Evolutionary conservation across 176 grass and related monocot species (phyloP).

Genomic region (Microstegium vimineum): DNA sequence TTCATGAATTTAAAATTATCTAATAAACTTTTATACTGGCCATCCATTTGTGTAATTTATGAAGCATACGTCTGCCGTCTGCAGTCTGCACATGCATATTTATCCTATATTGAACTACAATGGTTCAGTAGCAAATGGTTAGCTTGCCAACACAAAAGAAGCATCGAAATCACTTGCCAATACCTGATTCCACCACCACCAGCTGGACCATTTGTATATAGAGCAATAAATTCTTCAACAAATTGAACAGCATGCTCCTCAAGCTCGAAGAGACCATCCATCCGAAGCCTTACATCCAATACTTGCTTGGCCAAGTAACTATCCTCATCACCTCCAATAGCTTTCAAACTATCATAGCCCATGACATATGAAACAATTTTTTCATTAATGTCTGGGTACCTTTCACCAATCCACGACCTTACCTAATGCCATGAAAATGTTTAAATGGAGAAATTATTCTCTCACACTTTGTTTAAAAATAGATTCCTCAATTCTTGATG

Average conservation of each 20-base stretch:
- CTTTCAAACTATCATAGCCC: slow-evolving; percentile 82
- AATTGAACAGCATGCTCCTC: slow-evolving; percentile 81
- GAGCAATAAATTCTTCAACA: slow-evolving; percentile 78
- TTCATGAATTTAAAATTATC: not conserved
- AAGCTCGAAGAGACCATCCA: slow-evolving; percentile 80
- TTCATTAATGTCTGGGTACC: slow-evolving; percentile 59
- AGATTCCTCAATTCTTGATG: not conserved
- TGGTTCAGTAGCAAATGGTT: not conserved
- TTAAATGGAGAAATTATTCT: slow-evolving; percentile 2
- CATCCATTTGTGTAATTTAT: not conserved
- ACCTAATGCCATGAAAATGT: slow-evolving; percentile 48
- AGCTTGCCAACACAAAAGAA: not conserved
- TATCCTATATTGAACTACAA: slow-evolving; percentile 1
- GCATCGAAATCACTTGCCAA: not conserved
- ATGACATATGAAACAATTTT: slow-evolving; percentile 69
- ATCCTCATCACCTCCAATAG: slow-evolving; percentile 25
- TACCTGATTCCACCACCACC: slow-evolving; percentile 91
- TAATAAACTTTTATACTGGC: not conserved
- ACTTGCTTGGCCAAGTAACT: slow-evolving; percentile 40
- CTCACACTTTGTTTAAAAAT: not conserved
- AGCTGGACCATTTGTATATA: slow-evolving; percentile 95
- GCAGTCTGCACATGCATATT: not conserved
- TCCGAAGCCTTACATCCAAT: slow-evolving; percentile 72
- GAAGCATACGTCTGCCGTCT: not conserved
- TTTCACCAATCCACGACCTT: slow-evolving; percentile 80